Conservation (phyloP, 495 filamentous ascomycete species). For the Trichocladium uniseriatum region DNA sequence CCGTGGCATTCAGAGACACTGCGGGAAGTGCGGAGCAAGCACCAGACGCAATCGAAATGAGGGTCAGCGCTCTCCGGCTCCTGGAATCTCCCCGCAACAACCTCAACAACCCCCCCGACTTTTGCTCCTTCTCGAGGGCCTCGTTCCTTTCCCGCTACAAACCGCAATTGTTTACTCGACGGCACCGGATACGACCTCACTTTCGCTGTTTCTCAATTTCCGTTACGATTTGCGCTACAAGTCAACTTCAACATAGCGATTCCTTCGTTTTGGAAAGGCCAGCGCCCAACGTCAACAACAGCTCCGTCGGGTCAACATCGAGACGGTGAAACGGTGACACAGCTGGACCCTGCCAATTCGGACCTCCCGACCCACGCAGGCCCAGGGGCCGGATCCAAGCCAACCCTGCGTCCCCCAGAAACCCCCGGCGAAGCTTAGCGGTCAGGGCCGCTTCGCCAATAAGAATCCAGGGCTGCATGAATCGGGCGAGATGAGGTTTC, state of each 20-base stretch:
- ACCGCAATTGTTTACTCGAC: background rate
- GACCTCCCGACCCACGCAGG: background rate
- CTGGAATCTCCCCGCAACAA: background rate
- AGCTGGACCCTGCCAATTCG: background rate
- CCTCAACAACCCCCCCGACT: background rate
- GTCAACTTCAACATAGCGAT: background rate
- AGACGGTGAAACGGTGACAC: background rate
- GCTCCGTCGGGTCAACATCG: background rate
- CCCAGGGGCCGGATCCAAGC: constrained; percentile 1
- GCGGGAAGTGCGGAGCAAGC: background rate
- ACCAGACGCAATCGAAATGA: constrained; percentile 22
- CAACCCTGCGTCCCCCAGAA: constrained; percentile 1
- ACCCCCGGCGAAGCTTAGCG: constrained; percentile 12
- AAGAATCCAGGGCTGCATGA: constrained; percentile 20
- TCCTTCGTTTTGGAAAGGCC: too few relatives aligned
- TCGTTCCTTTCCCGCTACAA: background rate
- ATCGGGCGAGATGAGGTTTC: constrained; percentile 29
- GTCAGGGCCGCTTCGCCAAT: constrained; percentile 23
- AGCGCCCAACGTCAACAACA: too few relatives aligned
- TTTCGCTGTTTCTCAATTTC: background rate
- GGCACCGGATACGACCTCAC: background rate
- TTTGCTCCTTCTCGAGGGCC: too few relatives aligned
- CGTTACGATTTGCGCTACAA: background rate
- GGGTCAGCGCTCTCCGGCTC: constrained; percentile 4
- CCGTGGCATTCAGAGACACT: constrained; percentile 14